These are phyloP conservation scores for Metarhizium sp. DNA, from an alignment of 2,329 filamentous ascomycete species.

Conservation along the genomic window DNA sequence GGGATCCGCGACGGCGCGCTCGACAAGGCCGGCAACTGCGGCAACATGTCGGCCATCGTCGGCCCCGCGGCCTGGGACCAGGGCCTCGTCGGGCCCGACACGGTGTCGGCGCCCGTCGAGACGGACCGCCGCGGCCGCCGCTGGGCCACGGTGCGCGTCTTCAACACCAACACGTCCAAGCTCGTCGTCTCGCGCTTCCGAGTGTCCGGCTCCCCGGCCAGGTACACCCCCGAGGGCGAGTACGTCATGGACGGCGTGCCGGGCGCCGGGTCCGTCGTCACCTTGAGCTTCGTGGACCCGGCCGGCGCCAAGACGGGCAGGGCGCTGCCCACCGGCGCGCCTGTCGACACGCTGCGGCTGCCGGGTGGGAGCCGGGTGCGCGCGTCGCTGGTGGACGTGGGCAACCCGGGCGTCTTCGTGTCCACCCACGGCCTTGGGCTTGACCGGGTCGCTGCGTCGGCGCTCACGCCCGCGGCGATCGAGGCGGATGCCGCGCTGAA, in stretches of 20 bases:
- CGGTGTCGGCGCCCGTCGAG: conserved; percentile 3
- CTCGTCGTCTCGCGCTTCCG: conserved; percentile 49
- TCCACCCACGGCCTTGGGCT: conserved; percentile 39
- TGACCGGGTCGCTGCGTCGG: conserved; percentile 34
- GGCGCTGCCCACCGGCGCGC: conserved; percentile 39
- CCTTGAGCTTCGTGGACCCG: conserved; percentile 52
- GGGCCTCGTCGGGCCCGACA: conserved; percentile 13
- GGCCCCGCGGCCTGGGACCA: conserved; percentile 40
- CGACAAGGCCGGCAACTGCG: conserved; percentile 63
- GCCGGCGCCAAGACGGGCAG: conserved; percentile 54
- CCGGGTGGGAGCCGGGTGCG: conserved; percentile 25
- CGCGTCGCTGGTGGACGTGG: conserved; percentile 52
- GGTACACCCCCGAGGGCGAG: conserved; percentile 30
- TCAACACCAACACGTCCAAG: conserved; percentile 65
- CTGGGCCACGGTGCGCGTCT: conserved; percentile 44
- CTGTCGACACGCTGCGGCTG: conserved; percentile 37
- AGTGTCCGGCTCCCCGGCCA: conserved; percentile 28
- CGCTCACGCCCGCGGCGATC: conserved; percentile 44
- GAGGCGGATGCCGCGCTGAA: conserved; percentile 34
- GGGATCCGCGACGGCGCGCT: conserved; percentile 52
- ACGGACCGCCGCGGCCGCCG: conserved; percentile 16
- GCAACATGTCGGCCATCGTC: conserved; percentile 62
- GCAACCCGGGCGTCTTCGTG: conserved; percentile 56
- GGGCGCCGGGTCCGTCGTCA: conserved; percentile 46
- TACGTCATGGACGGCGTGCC: conserved; percentile 57